These are phyloP conservation scores for Suillus subalutaceus DNA, from an alignment of 768 basidiomycete species.

Conservation along the genomic window DNA sequence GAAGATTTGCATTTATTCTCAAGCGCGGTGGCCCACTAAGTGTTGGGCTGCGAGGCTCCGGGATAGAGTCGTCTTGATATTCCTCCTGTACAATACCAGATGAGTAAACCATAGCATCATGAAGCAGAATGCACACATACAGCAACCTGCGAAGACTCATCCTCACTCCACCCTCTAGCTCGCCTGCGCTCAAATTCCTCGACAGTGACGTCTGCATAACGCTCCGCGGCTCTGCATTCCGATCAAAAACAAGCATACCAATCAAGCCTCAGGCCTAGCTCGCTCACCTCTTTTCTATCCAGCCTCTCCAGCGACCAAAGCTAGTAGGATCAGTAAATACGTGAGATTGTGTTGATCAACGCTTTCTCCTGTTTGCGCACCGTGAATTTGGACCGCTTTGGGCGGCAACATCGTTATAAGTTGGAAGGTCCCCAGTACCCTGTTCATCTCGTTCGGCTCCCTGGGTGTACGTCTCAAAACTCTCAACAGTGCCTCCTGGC, in stretches of 20 bases:
- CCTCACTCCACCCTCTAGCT: conserved; percentile 72
- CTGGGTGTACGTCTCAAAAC: conserved; percentile 30
- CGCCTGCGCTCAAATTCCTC: conserved; percentile 60
- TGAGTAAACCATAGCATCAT: neutral
- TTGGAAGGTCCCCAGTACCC: conserved; percentile 64
- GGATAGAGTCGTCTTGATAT: conserved; percentile 6
- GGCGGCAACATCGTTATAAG: conserved; percentile 77
- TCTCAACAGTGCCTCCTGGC: conserved; percentile 19
- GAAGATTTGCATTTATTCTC: conserved; percentile 44
- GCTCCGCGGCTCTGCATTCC: conserved; percentile 72
- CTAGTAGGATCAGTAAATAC: conserved; percentile 46
- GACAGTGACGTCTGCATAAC: conserved; percentile 66
- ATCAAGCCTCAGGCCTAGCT: neutral
- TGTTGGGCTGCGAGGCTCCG: conserved; percentile 16
- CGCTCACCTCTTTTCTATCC: conserved; percentile 84
- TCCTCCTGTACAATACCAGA: conserved; percentile 17
- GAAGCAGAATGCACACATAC: conserved; percentile 19
- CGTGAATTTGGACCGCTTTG: conserved; percentile 85
- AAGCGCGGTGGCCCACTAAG: conserved; percentile 38
- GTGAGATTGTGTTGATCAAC: conserved; percentile 3
- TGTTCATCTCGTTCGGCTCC: conserved; percentile 45
- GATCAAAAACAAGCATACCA: conserved; percentile 11
- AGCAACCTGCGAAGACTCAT: conserved; percentile 24
- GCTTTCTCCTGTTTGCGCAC: conserved; percentile 38
- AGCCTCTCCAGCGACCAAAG: conserved; percentile 84